phyloP scores from a whole-genome alignment of 176 grass and related monocot genomes.

The Tillandsia fasciculata region DNA sequence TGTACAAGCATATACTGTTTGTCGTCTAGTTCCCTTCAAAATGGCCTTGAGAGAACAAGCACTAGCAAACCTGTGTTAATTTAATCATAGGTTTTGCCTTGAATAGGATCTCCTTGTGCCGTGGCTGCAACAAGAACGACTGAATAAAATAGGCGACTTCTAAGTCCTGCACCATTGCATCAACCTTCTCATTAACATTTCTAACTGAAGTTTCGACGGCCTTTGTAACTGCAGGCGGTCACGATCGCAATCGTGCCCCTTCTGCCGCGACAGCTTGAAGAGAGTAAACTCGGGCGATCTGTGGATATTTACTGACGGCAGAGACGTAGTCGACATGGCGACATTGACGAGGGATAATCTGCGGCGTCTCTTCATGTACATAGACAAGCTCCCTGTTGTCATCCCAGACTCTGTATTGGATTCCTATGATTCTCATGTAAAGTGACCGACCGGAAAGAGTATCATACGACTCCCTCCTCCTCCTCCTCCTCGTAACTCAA shows the following conservation, averaged over 20 bases:
- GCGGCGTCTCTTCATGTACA: slow-evolving; percentile 52
- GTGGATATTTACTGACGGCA: slow-evolving; percentile 60
- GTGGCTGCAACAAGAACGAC: too few species aligned
- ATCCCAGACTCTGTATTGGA: slow-evolving; percentile 59
- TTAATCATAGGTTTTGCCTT: too few species aligned
- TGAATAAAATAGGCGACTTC: too few species aligned
- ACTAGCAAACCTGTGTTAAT: too few species aligned
- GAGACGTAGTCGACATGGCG: slow-evolving; percentile 56
- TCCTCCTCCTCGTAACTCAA: not conserved
- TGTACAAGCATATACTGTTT: too few species aligned
- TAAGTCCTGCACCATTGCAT: not conserved
- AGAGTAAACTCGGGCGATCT: slow-evolving; percentile 68
- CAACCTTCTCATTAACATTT: not conserved
- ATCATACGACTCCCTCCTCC: slow-evolving; percentile 1
- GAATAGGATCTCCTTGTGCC: too few species aligned
- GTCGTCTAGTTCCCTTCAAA: too few species aligned
- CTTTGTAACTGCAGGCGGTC: slow-evolving; percentile 44
- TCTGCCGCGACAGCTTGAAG: slow-evolving; percentile 79
- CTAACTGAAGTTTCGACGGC: not conserved
- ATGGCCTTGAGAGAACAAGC: too few species aligned
- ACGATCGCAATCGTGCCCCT: slow-evolving; percentile 77
- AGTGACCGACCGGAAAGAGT: slow-evolving; percentile 30
- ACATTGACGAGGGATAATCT: slow-evolving; percentile 64
- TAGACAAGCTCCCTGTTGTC: slow-evolving; percentile 73
- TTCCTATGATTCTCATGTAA: slow-evolving; percentile 91